These are phyloP conservation scores for Rhizophagus sp. DNA, from an alignment of 192 early-diverging fungal species.

Conservation along the genomic window DNA sequence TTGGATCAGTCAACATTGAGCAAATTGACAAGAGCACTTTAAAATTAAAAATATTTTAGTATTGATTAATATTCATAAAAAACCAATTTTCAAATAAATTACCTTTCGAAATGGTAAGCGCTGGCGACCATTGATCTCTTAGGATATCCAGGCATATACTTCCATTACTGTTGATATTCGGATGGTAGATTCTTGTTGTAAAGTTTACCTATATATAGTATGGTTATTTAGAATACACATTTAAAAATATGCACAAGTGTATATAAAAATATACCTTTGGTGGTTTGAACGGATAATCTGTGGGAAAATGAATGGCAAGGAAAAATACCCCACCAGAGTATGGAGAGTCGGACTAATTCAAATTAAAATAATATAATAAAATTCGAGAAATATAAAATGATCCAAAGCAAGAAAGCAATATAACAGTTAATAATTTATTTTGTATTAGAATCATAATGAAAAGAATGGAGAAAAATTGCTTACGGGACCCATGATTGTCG, in stretches of 20 bases:
- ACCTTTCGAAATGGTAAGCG: constrained; percentile 97
- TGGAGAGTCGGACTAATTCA: constrained; percentile 79
- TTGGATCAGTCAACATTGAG: constrained; percentile 97
- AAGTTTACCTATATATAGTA: constrained; percentile 73
- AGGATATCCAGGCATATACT: constrained; percentile 98
- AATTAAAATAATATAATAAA: neutral
- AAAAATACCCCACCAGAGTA: constrained; percentile 96
- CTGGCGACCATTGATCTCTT: constrained; percentile 98
- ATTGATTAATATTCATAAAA: neutral
- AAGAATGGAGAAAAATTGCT: constrained; percentile 32
- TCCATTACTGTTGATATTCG: constrained; percentile 98
- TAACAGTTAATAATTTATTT: constrained; percentile 7
- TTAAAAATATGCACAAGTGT: neutral
- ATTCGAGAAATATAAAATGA: no score
- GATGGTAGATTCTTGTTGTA: constrained; percentile 97
- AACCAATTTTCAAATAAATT: constrained; percentile 26
- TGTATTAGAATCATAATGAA: neutral
- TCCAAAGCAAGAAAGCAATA: constrained; percentile 1
- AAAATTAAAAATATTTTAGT: neutral
- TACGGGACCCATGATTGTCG: constrained; percentile 98
- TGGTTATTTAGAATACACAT: neutral
- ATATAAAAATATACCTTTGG: constrained; percentile 70
- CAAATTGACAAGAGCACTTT: constrained; percentile 95
- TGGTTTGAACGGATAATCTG: constrained; percentile 98
- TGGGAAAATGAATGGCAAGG: constrained; percentile 96